A percentile compares a stretch with the other conserved stretches of the same genome.
Conservation (phyloP, 352 stramenopile genomes). For the Globisporangium megalacanthum region DNA sequence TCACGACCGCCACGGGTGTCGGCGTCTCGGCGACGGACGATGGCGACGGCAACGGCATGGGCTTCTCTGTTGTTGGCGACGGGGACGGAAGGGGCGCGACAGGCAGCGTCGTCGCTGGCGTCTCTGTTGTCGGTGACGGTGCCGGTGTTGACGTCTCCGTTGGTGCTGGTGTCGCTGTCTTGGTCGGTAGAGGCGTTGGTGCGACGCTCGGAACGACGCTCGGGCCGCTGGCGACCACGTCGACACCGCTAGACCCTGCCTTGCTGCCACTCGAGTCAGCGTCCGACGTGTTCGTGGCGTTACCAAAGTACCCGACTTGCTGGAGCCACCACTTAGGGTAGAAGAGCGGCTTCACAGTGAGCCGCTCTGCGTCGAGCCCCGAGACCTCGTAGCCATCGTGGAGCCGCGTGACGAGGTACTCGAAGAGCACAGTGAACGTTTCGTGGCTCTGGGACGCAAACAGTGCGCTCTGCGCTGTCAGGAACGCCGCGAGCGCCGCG, state of each 20-base stretch:
- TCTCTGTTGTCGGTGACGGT: background rate
- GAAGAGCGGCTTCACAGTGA: slow-evolving; percentile 58
- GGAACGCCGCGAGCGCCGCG: slow-evolving; percentile 39
- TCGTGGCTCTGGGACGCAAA: slow-evolving; percentile 48
- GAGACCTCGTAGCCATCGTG: slow-evolving; percentile 79
- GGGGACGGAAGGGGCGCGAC: background rate
- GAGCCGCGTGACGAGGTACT: slow-evolving; percentile 66
- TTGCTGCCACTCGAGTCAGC: slow-evolving; percentile 3
- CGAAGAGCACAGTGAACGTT: slow-evolving; percentile 57
- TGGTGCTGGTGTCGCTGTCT: slow-evolving; percentile 1
- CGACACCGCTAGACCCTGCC: slow-evolving; percentile 1
- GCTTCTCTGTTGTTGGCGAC: background rate
- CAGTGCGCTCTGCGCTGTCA: slow-evolving; percentile 45
- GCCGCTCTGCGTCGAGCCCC: slow-evolving; percentile 30
- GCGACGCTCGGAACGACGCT: slow-evolving; percentile 1
- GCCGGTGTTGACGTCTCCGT: background rate
- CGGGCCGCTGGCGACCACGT: slow-evolving; percentile 1
- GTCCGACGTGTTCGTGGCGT: background rate
- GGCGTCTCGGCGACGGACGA: background rate
- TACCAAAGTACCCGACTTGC: slow-evolving; percentile 54
- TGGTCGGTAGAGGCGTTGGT: slow-evolving; percentile 2
- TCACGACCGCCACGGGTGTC: slow-evolving; percentile 2
- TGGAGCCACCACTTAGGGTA: slow-evolving; percentile 85
- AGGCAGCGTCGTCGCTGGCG: background rate
- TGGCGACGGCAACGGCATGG: background rate